A percentile compares a stretch with the other conserved stretches of the same genome.
These are phyloP conservation scores for Pisolithus marmoratus DNA, from an alignment of 768 basidiomycete genomes.

Conservation along the genomic window DNA sequence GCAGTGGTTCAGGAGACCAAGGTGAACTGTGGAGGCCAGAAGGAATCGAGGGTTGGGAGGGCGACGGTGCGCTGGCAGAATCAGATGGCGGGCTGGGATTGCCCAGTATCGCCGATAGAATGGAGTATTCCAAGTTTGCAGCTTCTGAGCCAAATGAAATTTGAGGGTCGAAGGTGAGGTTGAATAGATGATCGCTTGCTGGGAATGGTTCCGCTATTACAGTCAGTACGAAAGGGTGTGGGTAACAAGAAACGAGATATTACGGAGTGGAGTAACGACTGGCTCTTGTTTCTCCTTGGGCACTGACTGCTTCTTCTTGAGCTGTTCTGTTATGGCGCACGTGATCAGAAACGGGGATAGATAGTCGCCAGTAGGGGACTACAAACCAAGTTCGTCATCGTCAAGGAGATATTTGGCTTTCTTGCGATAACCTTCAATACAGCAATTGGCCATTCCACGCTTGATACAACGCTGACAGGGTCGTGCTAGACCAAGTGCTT, in stretches of 20 bases:
- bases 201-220: constrained; percentile 47
- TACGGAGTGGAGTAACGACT: constrained; percentile 28
- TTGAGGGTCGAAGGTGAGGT: constrained; percentile 54
- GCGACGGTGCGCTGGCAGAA: constrained; percentile 22
- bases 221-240: constrained; percentile 7
- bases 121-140: constrained; percentile 92
- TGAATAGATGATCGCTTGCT: constrained; percentile 53
- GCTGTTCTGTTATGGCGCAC: constrained; percentile 32
- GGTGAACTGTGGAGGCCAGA: constrained; percentile 25
- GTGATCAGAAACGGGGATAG: constrained; percentile 17
- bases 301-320: constrained; percentile 27
- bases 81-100: constrained; percentile 50
- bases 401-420: constrained; percentile 97
- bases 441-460: constrained; percentile 82
- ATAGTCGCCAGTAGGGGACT: constrained; percentile 1
- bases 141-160: constrained; percentile 80
- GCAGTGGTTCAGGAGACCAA: constrained; percentile 34
- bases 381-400: constrained; percentile 84
- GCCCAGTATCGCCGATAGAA: constrained; percentile 86
- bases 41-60: constrained; percentile 20
- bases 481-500: constrained; percentile 52
- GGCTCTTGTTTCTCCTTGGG: constrained; percentile 28
- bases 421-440: constrained; percentile 93
- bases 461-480: constrained; percentile 96
- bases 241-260: constrained; percentile 4